Conservation (phyloP, 352 stramenopile genomes). For the Blastocystis sp. region DNA sequence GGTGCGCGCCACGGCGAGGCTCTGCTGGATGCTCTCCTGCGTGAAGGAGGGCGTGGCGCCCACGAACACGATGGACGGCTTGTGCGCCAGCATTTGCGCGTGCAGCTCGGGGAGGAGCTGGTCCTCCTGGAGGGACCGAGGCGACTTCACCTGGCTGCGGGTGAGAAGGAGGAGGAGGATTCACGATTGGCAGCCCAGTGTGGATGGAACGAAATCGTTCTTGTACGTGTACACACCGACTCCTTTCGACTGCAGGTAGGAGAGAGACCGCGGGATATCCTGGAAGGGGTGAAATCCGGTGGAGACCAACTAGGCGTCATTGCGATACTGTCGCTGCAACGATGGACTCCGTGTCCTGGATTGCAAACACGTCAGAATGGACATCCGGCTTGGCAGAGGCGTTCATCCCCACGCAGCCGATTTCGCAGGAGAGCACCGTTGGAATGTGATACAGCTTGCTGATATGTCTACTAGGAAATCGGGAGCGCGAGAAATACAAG, state of each 20-base stretch:
- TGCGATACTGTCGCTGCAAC: neutral
- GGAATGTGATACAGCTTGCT: constrained; percentile 42
- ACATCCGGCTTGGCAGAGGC: neutral
- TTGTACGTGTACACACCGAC: constrained; percentile 16
- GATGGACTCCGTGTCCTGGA: neutral
- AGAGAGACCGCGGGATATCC: constrained; percentile 21
- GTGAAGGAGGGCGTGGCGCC: constrained; percentile 11
- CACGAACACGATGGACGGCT: constrained; percentile 29
- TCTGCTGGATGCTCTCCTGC: neutral
- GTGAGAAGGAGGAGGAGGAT: neutral
- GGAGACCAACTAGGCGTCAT: constrained; percentile 26
- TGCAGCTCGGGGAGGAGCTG: constrained; percentile 5
- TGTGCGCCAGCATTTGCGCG: neutral
- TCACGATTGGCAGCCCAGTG: constrained; percentile 30
- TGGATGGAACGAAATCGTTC: constrained; percentile 9
- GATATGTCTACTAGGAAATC: constrained; percentile 23
- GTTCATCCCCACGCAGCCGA: neutral
- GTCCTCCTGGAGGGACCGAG: neutral
- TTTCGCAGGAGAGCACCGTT: constrained; percentile 19
- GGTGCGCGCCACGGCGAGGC: neutral
- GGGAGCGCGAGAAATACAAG: neutral
- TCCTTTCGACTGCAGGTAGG: neutral
- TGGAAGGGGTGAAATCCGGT: constrained; percentile 53
- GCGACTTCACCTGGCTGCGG: constrained; percentile 24
- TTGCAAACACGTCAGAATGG: neutral